Evolutionary conservation across 169 alveolate genomes (phyloP).

Genomic region (Theileria annulata): DNA sequence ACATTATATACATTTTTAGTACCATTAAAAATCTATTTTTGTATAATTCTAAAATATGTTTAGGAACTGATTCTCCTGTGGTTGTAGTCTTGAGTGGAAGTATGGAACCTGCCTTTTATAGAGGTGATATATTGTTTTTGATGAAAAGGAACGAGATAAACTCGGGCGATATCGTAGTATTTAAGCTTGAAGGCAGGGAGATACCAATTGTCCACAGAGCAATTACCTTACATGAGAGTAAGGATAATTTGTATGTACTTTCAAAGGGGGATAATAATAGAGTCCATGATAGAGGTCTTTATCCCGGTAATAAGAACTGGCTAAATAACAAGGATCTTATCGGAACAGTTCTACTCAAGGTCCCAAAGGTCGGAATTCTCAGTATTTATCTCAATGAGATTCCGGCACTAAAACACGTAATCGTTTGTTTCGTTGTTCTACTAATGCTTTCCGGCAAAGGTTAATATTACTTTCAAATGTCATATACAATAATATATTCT

Average conservation of each 20-base stretch:
- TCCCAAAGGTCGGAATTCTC: conserved; percentile 91
- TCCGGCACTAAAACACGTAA: conserved; percentile 63
- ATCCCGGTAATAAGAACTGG: conserved; percentile 84
- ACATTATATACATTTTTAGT: background rate
- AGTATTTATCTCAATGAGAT: conserved; percentile 89
- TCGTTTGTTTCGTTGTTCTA: conserved; percentile 32
- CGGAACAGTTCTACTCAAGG: conserved; percentile 79
- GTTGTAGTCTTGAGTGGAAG: conserved; percentile 92
- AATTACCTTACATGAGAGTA: conserved; percentile 75
- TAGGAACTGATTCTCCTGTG: conserved; percentile 88
- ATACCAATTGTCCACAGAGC: conserved; percentile 93
- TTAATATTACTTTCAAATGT: background rate
- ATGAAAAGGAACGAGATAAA: conserved; percentile 66
- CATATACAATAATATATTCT: background rate
- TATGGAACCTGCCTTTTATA: conserved; percentile 91
- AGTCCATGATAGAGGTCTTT: conserved; percentile 90
- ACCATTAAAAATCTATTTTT: too few species aligned
- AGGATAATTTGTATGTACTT: conserved; percentile 77
- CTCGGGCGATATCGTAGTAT: conserved; percentile 76
- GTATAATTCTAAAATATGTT: background rate
- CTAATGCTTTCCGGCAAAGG: conserved; percentile 61
- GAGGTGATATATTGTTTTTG: conserved; percentile 90
- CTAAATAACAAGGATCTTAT: conserved; percentile 79
- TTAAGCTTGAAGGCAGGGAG: conserved; percentile 80
- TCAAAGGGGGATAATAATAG: conserved; percentile 93